A percentile compares a stretch with the other conserved stretches of the same genome.
Evolutionary conservation across 2,329 filamentous ascomycete genomes (phyloP).

Genomic region (Hypoxylon sp.): DNA sequence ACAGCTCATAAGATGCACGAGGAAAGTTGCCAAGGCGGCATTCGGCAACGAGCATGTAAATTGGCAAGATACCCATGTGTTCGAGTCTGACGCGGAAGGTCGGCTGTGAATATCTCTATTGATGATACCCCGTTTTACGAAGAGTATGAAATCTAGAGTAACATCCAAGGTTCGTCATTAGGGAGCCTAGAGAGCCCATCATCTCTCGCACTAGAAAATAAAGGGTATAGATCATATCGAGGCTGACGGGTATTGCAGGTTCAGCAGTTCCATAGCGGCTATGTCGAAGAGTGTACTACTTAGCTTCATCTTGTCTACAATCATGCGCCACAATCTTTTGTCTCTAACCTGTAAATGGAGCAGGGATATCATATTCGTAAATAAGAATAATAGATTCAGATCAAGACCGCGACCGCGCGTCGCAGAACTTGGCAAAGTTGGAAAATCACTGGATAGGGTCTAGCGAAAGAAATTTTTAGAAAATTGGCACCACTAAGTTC

Average conservation of each 20-base stretch:
- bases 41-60: constrained; percentile 33
- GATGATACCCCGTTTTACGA: constrained; percentile 4
- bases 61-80: constrained; percentile 11
- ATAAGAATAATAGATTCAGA: background rate
- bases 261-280: constrained; percentile 29
- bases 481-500: constrained; percentile 10
- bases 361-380: background rate
- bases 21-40: constrained; percentile 41
- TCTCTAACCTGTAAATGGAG: background rate
- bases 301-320: constrained; percentile 3
- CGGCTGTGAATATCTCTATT: constrained; percentile 23
- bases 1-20: constrained; percentile 19
- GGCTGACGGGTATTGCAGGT: constrained; percentile 25
- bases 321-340: constrained; percentile 32
- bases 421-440: constrained; percentile 32
- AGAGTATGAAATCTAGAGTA: constrained; percentile 2
- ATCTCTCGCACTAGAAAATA: background rate
- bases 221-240: background rate
- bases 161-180: background rate
- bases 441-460: constrained; percentile 1
- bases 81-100: constrained; percentile 30
- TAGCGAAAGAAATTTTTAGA: constrained; percentile 25
- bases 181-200: background rate
- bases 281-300: constrained; percentile 14
- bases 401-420: constrained; percentile 26